These are phyloP conservation scores for Jatropha podagrica DNA, from an alignment of 441 rosid species.

Conservation along the genomic window DNA sequence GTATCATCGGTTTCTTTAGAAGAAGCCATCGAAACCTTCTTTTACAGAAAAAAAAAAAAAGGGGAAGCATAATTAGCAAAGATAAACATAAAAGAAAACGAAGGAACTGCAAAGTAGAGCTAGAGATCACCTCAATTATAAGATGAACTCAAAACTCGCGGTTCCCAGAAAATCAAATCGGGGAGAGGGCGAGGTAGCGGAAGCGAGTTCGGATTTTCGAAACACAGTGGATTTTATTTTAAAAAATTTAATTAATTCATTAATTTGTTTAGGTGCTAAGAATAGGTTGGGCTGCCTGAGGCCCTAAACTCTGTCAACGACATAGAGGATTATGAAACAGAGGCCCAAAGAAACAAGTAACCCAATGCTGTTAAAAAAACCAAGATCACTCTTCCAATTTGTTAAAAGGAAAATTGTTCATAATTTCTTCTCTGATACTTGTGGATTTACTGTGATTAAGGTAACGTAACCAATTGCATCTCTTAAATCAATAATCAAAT, in stretches of 20 bases:
- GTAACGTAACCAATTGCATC: too few species aligned
- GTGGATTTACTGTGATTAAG: too few species aligned
- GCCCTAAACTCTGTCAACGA: too few species aligned
- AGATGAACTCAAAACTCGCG: neutral
- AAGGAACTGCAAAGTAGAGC: neutral
- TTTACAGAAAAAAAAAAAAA: neutral
- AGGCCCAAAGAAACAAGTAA: too few species aligned
- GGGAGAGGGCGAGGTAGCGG: neutral
- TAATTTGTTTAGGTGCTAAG: neutral
- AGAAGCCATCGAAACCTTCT: constrained; percentile 35
- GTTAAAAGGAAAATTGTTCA: too few species aligned
- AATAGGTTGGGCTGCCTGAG: neutral
- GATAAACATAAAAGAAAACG: neutral
- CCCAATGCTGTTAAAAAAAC: too few species aligned
- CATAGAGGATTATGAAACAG: too few species aligned
- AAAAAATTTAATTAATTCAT: too few species aligned
- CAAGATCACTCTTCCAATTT: too few species aligned
- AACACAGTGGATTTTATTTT: too few species aligned
- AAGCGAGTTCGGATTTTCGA: neutral
- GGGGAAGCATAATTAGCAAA: neutral
- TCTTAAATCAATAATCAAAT: too few species aligned
- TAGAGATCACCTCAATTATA: neutral
- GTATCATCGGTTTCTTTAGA: constrained; percentile 31
- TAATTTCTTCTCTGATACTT: too few species aligned
- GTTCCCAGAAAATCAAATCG: neutral